These are phyloP conservation scores for Planoprotostelium fungivorum DNA, from an alignment of 78 protist genomes.

Conservation along the genomic window DNA sequence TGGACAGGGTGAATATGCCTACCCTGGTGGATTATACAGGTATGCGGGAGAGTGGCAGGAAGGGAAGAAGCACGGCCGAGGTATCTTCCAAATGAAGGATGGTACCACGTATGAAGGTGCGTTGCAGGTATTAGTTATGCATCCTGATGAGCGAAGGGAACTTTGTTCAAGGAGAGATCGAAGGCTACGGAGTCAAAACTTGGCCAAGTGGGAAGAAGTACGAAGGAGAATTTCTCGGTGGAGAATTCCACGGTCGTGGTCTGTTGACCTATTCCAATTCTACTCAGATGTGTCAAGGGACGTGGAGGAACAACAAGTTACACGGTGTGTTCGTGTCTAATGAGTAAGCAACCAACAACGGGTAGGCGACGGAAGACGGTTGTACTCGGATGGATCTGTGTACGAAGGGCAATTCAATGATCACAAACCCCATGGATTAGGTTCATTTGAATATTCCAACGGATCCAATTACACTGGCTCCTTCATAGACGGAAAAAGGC, in stretches of 20 bases:
- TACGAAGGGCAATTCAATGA: neutral
- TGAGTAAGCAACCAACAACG: neutral
- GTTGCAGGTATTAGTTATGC: neutral
- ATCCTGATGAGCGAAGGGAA: neutral
- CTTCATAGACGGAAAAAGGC: neutral
- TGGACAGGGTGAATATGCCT: neutral
- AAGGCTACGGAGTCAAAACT: neutral
- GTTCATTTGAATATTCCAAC: neutral
- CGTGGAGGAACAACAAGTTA: neutral
- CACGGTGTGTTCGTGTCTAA: neutral
- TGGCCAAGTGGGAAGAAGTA: conserved; percentile 10
- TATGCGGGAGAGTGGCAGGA: neutral
- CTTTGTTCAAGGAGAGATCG: neutral
- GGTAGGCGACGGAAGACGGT: neutral
- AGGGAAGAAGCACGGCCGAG: neutral
- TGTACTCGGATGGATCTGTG: neutral
- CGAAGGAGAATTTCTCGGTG: neutral
- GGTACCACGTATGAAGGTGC: conserved; percentile 8
- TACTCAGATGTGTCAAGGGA: neutral
- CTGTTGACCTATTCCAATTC: neutral
- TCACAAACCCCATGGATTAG: neutral
- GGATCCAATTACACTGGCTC: neutral
- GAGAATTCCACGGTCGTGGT: neutral
- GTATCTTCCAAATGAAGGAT: neutral
- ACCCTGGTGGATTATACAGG: neutral